These are phyloP conservation scores for Lentinula novae-zelandiae DNA, from an alignment of 1,284 basidiomycete genomes.

Conservation along the genomic window DNA sequence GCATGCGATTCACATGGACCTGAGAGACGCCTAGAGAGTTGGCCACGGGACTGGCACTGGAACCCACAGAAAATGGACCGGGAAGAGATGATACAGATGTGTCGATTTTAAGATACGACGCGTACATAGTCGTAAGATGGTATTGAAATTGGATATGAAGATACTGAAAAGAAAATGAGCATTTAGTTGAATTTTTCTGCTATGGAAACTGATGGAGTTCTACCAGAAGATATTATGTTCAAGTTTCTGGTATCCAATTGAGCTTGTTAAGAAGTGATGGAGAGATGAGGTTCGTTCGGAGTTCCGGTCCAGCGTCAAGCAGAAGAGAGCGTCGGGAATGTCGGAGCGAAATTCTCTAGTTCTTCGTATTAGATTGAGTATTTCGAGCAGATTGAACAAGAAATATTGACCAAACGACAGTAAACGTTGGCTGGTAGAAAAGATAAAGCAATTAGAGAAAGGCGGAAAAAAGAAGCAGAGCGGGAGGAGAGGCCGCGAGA, in stretches of 20 bases:
- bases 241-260: background rate
- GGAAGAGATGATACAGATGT: constrained; percentile 17
- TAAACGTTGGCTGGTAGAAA: background rate
- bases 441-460: background rate
- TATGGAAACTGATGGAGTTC: background rate
- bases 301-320: background rate
- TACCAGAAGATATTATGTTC: constrained; percentile 4
- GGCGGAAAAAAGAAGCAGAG: background rate
- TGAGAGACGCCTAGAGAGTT: constrained; percentile 3
- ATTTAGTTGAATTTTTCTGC: background rate
- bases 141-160: background rate
- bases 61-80: constrained; percentile 7
- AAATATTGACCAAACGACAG: background rate
- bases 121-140: constrained; percentile 7
- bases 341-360: background rate
- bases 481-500: background rate
- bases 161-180: background rate
- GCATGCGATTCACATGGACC: constrained; percentile 25
- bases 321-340: background rate
- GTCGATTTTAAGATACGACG: constrained; percentile 22
- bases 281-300: background rate
- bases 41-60: constrained; percentile 7
- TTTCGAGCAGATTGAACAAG: background rate
- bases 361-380: background rate
- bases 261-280: background rate